Evolutionary conservation across 495 filamentous ascomycete species (phyloP), one percentile per base, ranked within the genome.

Genomic region (Aspergillus heteromorphus): DNA sequence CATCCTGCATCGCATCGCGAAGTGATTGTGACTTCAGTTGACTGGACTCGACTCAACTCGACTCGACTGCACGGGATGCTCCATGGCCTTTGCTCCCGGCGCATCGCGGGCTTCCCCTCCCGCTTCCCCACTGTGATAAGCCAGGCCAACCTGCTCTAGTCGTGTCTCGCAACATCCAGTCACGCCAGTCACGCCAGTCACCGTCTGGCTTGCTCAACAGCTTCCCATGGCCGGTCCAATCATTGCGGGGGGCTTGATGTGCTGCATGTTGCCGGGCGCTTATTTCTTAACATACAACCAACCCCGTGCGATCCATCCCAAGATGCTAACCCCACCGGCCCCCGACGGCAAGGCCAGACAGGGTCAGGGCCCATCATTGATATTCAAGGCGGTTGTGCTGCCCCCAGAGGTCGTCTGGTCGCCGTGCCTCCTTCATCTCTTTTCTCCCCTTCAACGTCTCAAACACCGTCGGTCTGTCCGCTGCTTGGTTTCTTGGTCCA

Each of bases 121-220:
- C n/a, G n/a, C n/a, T n/a, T 55, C 57, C 45, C 54, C 69, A 65
- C 69, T 69, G 71, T 73, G 71, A 73, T 64, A 67, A 68, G 65
- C 67, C 64, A 62, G 70, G 58, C 50, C 48, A 49, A 49, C 65
- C 64, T 66, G 65, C 63, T 61, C 54, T 55, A 57, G 48, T 53
- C 48, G 38, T 47, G 58, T 27, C 23, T 56, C 53, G 49, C 40
- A 21, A 29, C 25, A 41, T 51, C 65, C 65, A 70, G 62, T n/a
- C n/a, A n/a, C n/a, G n/a, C n/a, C n/a, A n/a, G n/a, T n/a, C n/a
- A n/a, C n/a, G n/a, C n/a, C n/a, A n/a, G n/a, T 73, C 64, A 68
- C 57, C 45, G 34, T 31, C 27, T 21, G 11, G 31, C 18, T 48
- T 40, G 17, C 20, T 56, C 43, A 55, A 52, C 56, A 50, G 48